Conservation (phyloP, 2,329 filamentous ascomycete species). For the Tolypocladium guangdongense region DNA sequence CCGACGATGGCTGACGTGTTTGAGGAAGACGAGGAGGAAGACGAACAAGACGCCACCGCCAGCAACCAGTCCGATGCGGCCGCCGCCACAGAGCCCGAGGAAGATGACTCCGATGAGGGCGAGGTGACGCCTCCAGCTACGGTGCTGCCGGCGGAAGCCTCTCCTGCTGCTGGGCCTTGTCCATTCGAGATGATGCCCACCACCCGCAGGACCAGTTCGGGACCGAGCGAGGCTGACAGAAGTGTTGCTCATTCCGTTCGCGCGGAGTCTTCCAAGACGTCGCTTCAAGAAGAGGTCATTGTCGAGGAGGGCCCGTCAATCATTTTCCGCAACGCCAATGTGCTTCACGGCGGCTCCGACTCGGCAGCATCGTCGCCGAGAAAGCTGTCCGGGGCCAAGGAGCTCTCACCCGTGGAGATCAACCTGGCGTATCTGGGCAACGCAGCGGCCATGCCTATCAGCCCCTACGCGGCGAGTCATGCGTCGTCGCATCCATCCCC, state of each 20-base stretch:
- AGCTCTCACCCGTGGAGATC: slow-evolving; percentile 40
- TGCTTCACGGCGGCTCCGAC: slow-evolving; percentile 21
- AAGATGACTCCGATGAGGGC: slow-evolving; percentile 34
- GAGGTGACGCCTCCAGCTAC: slow-evolving; percentile 23
- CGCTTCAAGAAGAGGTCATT: slow-evolving; percentile 41
- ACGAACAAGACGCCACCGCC: slow-evolving; percentile 29
- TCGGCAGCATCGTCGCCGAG: slow-evolving; percentile 35
- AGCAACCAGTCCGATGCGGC: slow-evolving; percentile 7
- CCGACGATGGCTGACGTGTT: slow-evolving; percentile 80
- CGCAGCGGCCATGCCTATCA: slow-evolving; percentile 37
- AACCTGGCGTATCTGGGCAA: slow-evolving; percentile 33
- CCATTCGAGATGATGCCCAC: slow-evolving; percentile 7
- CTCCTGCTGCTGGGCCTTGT: slow-evolving; percentile 11
- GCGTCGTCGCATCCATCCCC: slow-evolving; percentile 56
- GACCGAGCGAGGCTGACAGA: slow-evolving; percentile 28
- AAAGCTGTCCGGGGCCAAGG: slow-evolving; percentile 28
- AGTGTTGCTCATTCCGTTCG: slow-evolving; percentile 22
- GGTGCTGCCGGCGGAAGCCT: slow-evolving; percentile 6
- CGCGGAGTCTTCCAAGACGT: slow-evolving; percentile 37
- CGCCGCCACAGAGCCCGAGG: slow-evolving; percentile 1
- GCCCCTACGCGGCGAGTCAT: slow-evolving; percentile 54
- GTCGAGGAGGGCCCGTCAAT: slow-evolving; percentile 32
- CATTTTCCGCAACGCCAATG: slow-evolving; percentile 27
- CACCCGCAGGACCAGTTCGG: slow-evolving; percentile 34
- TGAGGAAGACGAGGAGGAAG: slow-evolving; percentile 67